Base-by-base conservation (phyloP, 768 basidiomycete species). In the Boletus tomentosulus region DNA sequence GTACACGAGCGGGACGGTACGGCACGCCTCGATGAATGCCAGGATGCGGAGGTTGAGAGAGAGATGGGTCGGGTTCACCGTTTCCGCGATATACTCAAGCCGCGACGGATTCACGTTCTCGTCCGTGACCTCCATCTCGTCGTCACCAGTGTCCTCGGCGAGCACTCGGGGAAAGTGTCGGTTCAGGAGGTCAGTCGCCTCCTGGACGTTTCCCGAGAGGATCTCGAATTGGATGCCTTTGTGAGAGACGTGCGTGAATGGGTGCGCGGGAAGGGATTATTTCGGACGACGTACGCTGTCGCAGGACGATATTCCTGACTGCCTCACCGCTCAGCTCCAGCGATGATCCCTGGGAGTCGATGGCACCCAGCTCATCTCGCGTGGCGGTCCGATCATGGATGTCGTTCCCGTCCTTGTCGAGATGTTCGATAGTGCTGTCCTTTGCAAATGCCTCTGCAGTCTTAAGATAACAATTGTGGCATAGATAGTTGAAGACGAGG, bases 11-110 rank as follows among this genome's bases (percentile, higher is more conserved):
- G 89, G 87, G 12, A 80, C 66, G 3, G 87, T 87, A 28, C 92
- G 83, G 58, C 91, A 84, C 22, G 85, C 80, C 69, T 98, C 95
- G 63, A 90, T 85, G 73, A 97, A 98, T 2, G 83, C 81, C 39
- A 89, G 85, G 46, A 97, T 89, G 47, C 86, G 87, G 37, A 98
- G 83, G 65, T 97, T 94, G 56, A 98, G 79, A 16, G 76, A 74
- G 49, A 96, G 77, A 61, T 93, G 90, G 2, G 75, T 68, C n/a
- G 92, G 87, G 45, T 86, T 77, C 6, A 92, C 86, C 2, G 82
- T 86, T 3, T 82, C 72, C 25, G 81, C 73, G 22, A 80, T 67
- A 57, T 82, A 86, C 52, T 78, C 70, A 41, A 79, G 68, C 34
- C 65, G 66, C 60, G 73, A 37, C 60, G 70, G 55, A 62, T 73